Evolutionary conservation across 1,139 yeast species (phyloP).

Genomic region (Pneumocystis canis): DNA sequence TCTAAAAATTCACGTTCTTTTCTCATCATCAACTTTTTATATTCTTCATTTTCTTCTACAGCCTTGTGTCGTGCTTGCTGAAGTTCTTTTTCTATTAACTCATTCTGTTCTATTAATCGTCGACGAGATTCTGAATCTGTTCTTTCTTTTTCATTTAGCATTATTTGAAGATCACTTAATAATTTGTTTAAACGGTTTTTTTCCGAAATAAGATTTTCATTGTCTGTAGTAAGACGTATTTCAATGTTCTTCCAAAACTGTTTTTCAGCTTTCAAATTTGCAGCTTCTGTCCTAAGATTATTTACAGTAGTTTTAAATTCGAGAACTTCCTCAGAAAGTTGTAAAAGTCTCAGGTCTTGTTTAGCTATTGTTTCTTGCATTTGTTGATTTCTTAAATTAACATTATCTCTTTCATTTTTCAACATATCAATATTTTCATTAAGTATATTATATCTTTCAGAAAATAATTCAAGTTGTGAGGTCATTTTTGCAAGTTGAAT

Average conservation of each 20-base stretch:
- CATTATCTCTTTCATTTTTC: constrained; percentile 33
- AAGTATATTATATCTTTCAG: constrained; percentile 30
- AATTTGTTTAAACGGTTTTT: constrained; percentile 44
- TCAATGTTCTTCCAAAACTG: constrained; percentile 38
- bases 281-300: constrained; percentile 31
- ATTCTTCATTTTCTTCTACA: constrained; percentile 32
- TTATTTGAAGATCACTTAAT: constrained; percentile 45
- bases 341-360: constrained; percentile 43
- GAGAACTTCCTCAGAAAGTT: constrained; percentile 40
- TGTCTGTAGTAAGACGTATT: constrained; percentile 40
- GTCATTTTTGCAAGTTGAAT: constrained; percentile 34
- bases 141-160: constrained; percentile 49
- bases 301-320: constrained; percentile 31
- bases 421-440: constrained; percentile 27
- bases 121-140: constrained; percentile 38
- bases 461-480: constrained; percentile 33
- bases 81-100: constrained; percentile 38
- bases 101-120: constrained; percentile 38
- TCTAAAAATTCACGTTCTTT: constrained; percentile 46
- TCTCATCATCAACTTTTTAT: constrained; percentile 25
- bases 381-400: constrained; percentile 31
- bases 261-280: constrained; percentile 43
- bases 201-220: constrained; percentile 42
- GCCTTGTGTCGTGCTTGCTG: constrained; percentile 34
- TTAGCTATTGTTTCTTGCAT: constrained; percentile 43